Conservation (phyloP, 2,329 filamentous ascomycete genomes). For the Aspergillus tubingensis region DNA sequence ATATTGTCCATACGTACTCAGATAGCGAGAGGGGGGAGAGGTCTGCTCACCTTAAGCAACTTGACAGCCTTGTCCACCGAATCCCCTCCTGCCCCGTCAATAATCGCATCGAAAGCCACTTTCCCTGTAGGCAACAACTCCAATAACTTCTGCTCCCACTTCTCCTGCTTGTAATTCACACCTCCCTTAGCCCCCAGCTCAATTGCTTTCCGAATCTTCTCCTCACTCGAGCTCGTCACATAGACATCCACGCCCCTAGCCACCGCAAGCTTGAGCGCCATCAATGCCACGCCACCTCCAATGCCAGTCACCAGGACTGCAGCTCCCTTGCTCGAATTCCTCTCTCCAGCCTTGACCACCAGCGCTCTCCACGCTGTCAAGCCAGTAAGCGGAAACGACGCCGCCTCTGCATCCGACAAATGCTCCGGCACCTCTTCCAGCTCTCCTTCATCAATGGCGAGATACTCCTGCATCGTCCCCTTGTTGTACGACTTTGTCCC, state of each 20-base stretch:
- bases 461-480: conserved; percentile 74
- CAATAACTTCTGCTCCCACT: conserved; percentile 77
- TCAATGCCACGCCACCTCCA: conserved; percentile 85
- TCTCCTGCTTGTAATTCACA: conserved; percentile 75
- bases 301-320: conserved; percentile 90
- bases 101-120: conserved; percentile 74
- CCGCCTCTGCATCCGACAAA: conserved; percentile 71
- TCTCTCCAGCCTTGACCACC: conserved; percentile 71
- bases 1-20: neutral
- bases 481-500: conserved; percentile 64
- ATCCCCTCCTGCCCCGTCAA: conserved; percentile 89
- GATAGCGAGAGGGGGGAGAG: neutral
- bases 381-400: conserved; percentile 80
- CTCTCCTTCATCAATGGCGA: conserved; percentile 69
- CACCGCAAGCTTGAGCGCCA: conserved; percentile 76
- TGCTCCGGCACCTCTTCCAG: conserved; percentile 76
- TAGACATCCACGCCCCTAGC: conserved; percentile 75
- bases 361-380: conserved; percentile 87
- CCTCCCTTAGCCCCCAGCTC: conserved; percentile 76
- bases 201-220: conserved; percentile 72
- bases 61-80: conserved; percentile 68
- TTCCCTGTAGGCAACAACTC: conserved; percentile 61
- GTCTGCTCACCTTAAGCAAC: conserved; percentile 63
- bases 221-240: conserved; percentile 73
- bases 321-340: conserved; percentile 55